These are phyloP conservation scores for Tolypocladium tropicale DNA, from an alignment of 2,329 filamentous ascomycete genomes.

Conservation along the genomic window DNA sequence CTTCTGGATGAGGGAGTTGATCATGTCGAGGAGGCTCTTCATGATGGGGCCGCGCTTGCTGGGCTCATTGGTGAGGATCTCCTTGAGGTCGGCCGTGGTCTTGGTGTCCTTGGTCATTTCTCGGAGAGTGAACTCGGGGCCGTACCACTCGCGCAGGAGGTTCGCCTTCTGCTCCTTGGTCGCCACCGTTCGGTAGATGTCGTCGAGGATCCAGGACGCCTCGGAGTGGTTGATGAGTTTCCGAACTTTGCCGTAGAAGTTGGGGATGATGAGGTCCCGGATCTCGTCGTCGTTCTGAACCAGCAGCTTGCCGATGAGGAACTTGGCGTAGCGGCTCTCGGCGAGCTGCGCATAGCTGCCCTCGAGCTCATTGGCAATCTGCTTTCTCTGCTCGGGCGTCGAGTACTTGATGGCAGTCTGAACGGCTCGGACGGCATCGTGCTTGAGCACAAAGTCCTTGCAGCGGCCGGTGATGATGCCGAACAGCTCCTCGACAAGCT, in stretches of 20 bases:
- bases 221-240: slow-evolving; percentile 93
- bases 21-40: slow-evolving; percentile 73
- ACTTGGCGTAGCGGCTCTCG: slow-evolving; percentile 96
- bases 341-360: slow-evolving; percentile 77
- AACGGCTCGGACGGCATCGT: slow-evolving; percentile 91
- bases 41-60: slow-evolving; percentile 84
- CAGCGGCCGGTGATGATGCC: slow-evolving; percentile 83
- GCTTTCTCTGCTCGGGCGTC: slow-evolving; percentile 69
- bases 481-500: slow-evolving; percentile 82
- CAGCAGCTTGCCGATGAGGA: slow-evolving; percentile 88
- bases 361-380: slow-evolving; percentile 78
- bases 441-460: slow-evolving; percentile 95
- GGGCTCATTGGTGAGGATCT: slow-evolving; percentile 65
- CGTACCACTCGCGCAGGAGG: slow-evolving; percentile 91
- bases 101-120: slow-evolving; percentile 45
- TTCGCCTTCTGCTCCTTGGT: slow-evolving; percentile 77
- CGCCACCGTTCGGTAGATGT: slow-evolving; percentile 85
- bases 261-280: slow-evolving; percentile 77
- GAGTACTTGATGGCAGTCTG: slow-evolving; percentile 97
- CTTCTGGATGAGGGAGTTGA: slow-evolving; percentile 91
- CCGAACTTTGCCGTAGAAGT: slow-evolving; percentile 90
- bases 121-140: slow-evolving; percentile 81
- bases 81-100: slow-evolving; percentile 56
- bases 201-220: slow-evolving; percentile 94
- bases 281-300: slow-evolving; percentile 86